Evolutionary conservation across 805 yeast genomes (phyloP), one percentile per base, ranked within the genome.

Genomic region (Myxozyma neotropica): DNA sequence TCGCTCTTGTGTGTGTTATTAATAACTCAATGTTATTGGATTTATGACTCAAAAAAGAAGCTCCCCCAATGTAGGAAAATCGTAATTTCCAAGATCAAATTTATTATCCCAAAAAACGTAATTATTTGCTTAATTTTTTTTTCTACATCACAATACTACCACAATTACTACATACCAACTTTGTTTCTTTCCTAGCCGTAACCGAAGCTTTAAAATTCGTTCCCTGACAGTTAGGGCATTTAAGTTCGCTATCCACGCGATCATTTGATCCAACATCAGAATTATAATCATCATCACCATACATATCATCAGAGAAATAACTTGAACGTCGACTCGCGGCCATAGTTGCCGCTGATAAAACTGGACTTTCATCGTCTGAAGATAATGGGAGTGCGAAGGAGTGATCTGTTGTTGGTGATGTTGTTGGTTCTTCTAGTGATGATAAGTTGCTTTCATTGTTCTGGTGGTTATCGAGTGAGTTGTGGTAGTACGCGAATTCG

Each of bases 131-230:
- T n/a, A n/a, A n/a, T n/a, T n/a, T n/a, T n/a, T n/a, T n/a, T n/a
- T n/a, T n/a, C 27, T 45, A 53, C 40, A 29, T 31, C 3, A 55
- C 49, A 6, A 59, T 29, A 29, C 17, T 23, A 10, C 57, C 57
- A 39, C 65, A 61, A 26, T 27, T 49, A 39, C 56, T 35, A 36
- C 65, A 61, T 1, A 55, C 60, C 17, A 61, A 44, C 29, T 23
- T 49, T 24, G 65, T 58, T 42, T 59, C 58, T 42, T 53, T 49
- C n/a, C 50, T 38, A 17, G 57, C 57, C 19, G 57, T 61, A 12
- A 55, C 43, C 33, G 53, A 42, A 24, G 65, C 65, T 53, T 55
- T 61, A 38, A 61, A 61, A 40, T 55, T 55, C 35, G 27, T 35
- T 15, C 64, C 57, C 3, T 50, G 45, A 45, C 65, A 61, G 13